A percentile compares a stretch with the other conserved stretches of the same genome.
These are phyloP conservation scores for Lactifluus hygrophoroides DNA, from an alignment of 768 basidiomycete species.

Conservation along the genomic window DNA sequence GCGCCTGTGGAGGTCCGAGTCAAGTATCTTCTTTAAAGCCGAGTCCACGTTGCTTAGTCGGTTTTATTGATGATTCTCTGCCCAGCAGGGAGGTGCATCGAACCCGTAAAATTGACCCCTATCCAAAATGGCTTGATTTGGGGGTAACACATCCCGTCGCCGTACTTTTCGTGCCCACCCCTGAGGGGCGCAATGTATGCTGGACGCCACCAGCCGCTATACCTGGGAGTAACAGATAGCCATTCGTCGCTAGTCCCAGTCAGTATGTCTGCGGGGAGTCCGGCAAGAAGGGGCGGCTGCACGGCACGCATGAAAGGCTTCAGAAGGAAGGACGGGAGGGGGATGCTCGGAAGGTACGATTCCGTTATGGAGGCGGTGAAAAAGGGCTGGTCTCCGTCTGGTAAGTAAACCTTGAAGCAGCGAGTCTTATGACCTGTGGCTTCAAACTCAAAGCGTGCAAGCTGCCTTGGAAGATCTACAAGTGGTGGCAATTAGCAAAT, in stretches of 20 bases:
- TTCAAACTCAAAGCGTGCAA: constrained; percentile 10
- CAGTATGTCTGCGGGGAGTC: not conserved
- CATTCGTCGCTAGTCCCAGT: constrained; percentile 3
- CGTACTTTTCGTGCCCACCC: not conserved
- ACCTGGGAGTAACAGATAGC: not conserved
- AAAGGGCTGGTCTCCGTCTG: constrained; percentile 6
- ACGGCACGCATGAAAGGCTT: not conserved
- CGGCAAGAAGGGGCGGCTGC: constrained; percentile 2
- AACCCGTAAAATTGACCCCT: constrained; percentile 10
- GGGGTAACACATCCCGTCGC: constrained; percentile 12
- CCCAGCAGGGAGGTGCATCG: not conserved
- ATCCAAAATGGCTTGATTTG: constrained; percentile 1
- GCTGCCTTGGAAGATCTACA: constrained; percentile 13
- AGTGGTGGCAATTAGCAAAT: not conserved
- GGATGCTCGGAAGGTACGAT: constrained; percentile 7
- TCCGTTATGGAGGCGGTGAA: constrained; percentile 12
- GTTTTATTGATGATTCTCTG: not conserved
- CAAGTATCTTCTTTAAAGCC: too few species aligned
- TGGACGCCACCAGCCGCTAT: constrained; percentile 2
- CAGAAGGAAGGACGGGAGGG: not conserved
- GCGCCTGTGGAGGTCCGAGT: too few species aligned
- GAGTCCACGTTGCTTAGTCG: not conserved
- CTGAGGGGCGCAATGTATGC: constrained; percentile 10
- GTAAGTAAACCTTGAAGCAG: not conserved
- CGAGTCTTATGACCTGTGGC: not conserved